Percentiles rank a stretch among this genome's conserved stretches.
These are phyloP conservation scores for Phytophthora nicotianae DNA, from an alignment of 352 stramenopile species.

Conservation along the genomic window DNA sequence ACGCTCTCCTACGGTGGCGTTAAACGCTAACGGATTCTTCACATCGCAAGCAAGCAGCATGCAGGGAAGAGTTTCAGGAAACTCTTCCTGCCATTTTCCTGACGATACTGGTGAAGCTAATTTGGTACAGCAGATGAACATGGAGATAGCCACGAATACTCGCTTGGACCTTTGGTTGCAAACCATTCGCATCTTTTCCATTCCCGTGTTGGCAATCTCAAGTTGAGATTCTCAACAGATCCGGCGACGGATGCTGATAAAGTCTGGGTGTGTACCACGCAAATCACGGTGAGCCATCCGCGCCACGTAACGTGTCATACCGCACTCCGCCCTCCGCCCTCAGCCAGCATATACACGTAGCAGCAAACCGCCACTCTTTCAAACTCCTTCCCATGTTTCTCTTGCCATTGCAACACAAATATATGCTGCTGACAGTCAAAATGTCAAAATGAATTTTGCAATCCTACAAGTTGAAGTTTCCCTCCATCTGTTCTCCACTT, in stretches of 20 bases:
- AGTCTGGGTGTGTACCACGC: neutral
- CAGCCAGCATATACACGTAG: neutral
- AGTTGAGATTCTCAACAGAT: no score
- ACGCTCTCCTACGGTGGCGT: neutral
- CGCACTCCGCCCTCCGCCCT: neutral
- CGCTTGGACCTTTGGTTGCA: no score
- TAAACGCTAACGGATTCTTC: neutral
- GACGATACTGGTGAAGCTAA: no score
- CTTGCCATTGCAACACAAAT: neutral
- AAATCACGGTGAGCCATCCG: neutral
- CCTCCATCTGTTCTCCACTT: conserved; percentile 3
- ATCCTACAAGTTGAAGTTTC: conserved; percentile 25
- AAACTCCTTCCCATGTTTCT: neutral
- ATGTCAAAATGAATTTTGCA: neutral
- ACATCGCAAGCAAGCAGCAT: conserved; percentile 6
- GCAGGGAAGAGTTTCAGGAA: no score
- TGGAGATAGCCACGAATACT: neutral
- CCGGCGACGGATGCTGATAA: neutral
- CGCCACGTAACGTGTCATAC: neutral
- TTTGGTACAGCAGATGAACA: neutral
- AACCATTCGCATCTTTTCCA: neutral
- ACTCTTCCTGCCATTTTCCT: neutral
- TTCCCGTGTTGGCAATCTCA: neutral
- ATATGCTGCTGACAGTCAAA: neutral
- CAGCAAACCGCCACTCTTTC: neutral